Evolutionary conservation across 2,329 filamentous ascomycete genomes (phyloP).

Genomic region (Ustulina deusta): DNA sequence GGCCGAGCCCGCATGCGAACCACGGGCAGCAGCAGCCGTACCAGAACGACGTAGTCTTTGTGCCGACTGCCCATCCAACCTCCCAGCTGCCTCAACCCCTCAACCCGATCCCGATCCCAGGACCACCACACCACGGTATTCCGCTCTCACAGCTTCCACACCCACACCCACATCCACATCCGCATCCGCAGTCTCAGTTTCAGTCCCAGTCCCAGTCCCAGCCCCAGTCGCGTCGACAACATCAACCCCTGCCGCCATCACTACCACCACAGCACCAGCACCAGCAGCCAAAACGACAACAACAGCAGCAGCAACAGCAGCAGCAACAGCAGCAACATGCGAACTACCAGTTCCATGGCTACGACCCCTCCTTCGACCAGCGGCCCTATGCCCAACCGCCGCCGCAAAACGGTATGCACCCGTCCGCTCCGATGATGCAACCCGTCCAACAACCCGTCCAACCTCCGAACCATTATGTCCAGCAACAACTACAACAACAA

Average conservation of each 20-base stretch:
- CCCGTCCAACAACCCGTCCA: conserved; percentile 53
- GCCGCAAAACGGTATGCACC: conserved; percentile 41
- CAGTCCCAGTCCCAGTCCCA: neutral
- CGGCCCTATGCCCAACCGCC: conserved; percentile 41
- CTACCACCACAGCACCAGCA: conserved; percentile 37
- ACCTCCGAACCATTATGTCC: conserved; percentile 49
- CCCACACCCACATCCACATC: conserved; percentile 48
- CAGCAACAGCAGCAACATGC: conserved; percentile 46
- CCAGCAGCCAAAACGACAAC: conserved; percentile 35
- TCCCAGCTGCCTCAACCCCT: conserved; percentile 32
- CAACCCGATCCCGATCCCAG: conserved; percentile 32
- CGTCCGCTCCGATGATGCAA: conserved; percentile 43
- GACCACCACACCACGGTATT: conserved; percentile 35
- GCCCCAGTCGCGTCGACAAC: conserved; percentile 41
- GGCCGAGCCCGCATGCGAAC: conserved; percentile 46
- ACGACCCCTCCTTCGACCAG: conserved; percentile 50
- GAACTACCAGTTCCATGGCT: conserved; percentile 48
- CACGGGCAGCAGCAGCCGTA: conserved; percentile 43
- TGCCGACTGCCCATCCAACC: conserved; percentile 14
- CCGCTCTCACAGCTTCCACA: conserved; percentile 32
- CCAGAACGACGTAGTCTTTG: conserved; percentile 15
- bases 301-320: conserved; percentile 43
- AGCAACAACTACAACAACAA: conserved; percentile 44
- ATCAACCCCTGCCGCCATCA: conserved; percentile 42
- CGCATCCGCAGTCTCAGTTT: neutral